Evolutionary conservation across 2,329 filamentous ascomycete genomes (phyloP), one percentile per base, ranked within the genome.

Genomic region (Calycina herbarum): DNA sequence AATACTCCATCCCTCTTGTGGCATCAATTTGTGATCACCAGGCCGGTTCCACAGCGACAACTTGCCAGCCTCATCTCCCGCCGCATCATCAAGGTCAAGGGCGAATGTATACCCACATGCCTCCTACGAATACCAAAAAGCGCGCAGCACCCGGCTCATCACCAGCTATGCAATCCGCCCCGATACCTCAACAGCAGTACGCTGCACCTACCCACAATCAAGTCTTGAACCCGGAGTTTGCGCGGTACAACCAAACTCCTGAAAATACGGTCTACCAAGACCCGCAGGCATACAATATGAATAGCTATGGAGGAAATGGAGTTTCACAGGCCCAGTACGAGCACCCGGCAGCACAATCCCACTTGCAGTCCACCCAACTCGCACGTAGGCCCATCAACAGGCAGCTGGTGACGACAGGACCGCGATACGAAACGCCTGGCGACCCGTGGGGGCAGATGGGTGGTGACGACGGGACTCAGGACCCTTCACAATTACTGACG

Each of bases 131-230:
- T 69, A 77, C 83, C 24, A 80, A 91, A 78, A 95, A 95, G 81
- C 85, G 92, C 77, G 82, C 89, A 71, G 91, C 91, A 58, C 89
- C 91, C 64, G 91, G 89, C 75, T 81, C 88, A 68, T 84, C 86
- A 45, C 89, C 48, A 54, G 48, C 20, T 11, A 79, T 84, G 27
- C 85, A 87, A 40, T 75, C 81, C 60, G 81, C 82, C 48, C 80
- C 80, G 69, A 78, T 84, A 74, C 83, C 84, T 65, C 48, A 54
- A 54, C 81, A 84, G 67, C 79, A 81, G 65, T 82, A 81, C 59
- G 76, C 82, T 68, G 75, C 78, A 70, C 75, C 77, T 67, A 75
- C 62, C 57, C 62, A 75, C 20, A 45, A 51, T 67, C 78, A 79
- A 71, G 74, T 81, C 57, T 82, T 77, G 48, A 83, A 80, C 76